Percentiles rank a stretch among this genome's conserved stretches.
Evolutionary conservation across 2,329 filamentous ascomycete genomes (phyloP).

Genomic region (Cyphellophora attinorum): DNA sequence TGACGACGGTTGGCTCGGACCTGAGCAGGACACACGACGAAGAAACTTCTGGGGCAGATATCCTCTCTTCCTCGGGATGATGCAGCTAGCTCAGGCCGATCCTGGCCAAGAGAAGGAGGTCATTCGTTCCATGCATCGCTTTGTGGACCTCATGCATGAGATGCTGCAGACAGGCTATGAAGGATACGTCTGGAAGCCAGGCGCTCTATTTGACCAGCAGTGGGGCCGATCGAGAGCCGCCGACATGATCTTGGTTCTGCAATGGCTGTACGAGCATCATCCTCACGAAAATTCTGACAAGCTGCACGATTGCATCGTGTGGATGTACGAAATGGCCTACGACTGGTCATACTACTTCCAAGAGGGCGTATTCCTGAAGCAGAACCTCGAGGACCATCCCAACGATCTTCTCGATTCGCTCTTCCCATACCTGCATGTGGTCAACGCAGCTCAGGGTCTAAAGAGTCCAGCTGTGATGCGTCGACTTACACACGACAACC

Average conservation of each 20-base stretch:
- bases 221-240: constrained; percentile 31
- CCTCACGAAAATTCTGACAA: constrained; percentile 26
- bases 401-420: constrained; percentile 21
- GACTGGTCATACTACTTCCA: constrained; percentile 34
- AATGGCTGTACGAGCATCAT: constrained; percentile 40
- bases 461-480: constrained; percentile 37
- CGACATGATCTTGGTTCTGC: constrained; percentile 37
- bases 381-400: constrained; percentile 25
- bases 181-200: constrained; percentile 38
- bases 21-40: constrained; percentile 33
- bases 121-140: constrained; percentile 41
- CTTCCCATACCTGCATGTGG: constrained; percentile 36
- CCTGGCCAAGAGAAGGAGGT: constrained; percentile 39
- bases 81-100: constrained; percentile 37
- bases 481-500: constrained; percentile 36
- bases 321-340: constrained; percentile 29
- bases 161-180: constrained; percentile 47
- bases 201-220: constrained; percentile 32
- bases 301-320: constrained; percentile 34
- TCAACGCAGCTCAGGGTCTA: constrained; percentile 39
- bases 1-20: constrained; percentile 49
- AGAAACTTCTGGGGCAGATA: constrained; percentile 46
- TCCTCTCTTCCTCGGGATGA: constrained; percentile 42
- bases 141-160: constrained; percentile 39
- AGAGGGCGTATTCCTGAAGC: constrained; percentile 26